A percentile compares a stretch with the other conserved stretches of the same genome.
Evolutionary conservation across 2,329 filamentous ascomycete species (phyloP).

Genomic region (Hymenotorrendiella dingleyae): DNA sequence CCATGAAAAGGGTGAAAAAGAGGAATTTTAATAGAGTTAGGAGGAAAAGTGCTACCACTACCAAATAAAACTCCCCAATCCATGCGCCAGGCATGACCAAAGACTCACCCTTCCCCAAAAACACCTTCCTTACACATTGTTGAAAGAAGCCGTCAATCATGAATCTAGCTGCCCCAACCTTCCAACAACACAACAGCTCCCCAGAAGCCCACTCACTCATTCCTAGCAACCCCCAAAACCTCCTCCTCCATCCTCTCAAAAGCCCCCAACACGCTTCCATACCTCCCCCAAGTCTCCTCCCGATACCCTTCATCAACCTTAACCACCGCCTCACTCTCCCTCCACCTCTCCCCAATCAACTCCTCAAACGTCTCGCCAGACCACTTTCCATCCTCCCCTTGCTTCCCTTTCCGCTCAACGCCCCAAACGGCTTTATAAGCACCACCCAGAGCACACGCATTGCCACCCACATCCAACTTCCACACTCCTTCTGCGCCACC

Average conservation of each 20-base stretch:
- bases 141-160: too few species aligned
- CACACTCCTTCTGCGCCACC: slow-evolving; percentile 88
- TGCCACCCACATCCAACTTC: slow-evolving; percentile 88
- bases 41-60: too few species aligned
- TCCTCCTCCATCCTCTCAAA: slow-evolving; percentile 70
- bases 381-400: not conserved
- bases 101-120: too few species aligned
- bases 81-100: too few species aligned
- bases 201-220: too few species aligned
- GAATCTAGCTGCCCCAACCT: too few species aligned
- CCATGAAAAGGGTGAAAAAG: too few species aligned
- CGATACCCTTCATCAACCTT: slow-evolving; percentile 79
- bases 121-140: too few species aligned
- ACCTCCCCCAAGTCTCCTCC: slow-evolving; percentile 66
- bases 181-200: too few species aligned
- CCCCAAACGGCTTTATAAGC: slow-evolving; percentile 98
- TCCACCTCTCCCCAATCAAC: slow-evolving; percentile 77
- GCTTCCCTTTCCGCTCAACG: slow-evolving; percentile 51
- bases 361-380: slow-evolving; percentile 76
- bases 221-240: slow-evolving; percentile 52
- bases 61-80: too few species aligned
- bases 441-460: slow-evolving; percentile 87
- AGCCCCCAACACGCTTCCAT: slow-evolving; percentile 68
- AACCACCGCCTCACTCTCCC: slow-evolving; percentile 75
- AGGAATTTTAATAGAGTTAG: too few species aligned